Conservation (phyloP, 2,329 filamentous ascomycete genomes). For the Septoria petroselini region DNA sequence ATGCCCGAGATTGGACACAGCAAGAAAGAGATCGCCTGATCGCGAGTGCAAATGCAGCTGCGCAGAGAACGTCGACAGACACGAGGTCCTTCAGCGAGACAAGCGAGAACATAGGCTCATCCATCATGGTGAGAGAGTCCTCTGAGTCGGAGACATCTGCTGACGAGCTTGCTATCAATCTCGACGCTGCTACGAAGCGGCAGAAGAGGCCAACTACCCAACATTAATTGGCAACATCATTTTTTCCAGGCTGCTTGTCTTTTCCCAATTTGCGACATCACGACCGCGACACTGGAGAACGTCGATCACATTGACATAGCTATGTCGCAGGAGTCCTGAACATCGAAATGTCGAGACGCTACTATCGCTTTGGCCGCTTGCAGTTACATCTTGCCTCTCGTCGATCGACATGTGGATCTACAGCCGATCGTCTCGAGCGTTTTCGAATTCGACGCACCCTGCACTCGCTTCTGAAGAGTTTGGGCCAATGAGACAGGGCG, state of each 20-base stretch:
- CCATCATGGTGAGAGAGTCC: constrained; percentile 1
- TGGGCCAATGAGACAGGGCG: too few relatives aligned
- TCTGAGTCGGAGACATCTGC: constrained; percentile 1
- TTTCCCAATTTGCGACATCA: neutral
- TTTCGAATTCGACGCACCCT: too few relatives aligned
- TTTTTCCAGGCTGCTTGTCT: neutral
- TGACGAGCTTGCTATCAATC: constrained; percentile 2
- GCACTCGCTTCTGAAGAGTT: too few relatives aligned
- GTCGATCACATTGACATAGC: constrained; percentile 6
- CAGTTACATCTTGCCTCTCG: too few relatives aligned
- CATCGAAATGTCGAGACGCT: too few relatives aligned
- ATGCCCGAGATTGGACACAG: constrained; percentile 26
- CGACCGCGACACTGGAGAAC: constrained; percentile 1
- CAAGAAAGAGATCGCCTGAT: constrained; percentile 27
- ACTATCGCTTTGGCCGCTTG: too few relatives aligned
- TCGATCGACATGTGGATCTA: too few relatives aligned
- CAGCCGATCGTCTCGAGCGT: too few relatives aligned
- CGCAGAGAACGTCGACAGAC: neutral
- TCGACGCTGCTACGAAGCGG: neutral
- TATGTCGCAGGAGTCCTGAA: too few relatives aligned
- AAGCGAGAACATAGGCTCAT: neutral
- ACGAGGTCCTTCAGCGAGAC: neutral
- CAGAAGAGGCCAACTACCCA: constrained; percentile 1
- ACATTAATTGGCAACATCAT: constrained; percentile 1
- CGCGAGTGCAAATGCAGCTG: constrained; percentile 7